Evolutionary conservation across 495 filamentous ascomycete species (phyloP).

Genomic region (Tuber brumale): DNA sequence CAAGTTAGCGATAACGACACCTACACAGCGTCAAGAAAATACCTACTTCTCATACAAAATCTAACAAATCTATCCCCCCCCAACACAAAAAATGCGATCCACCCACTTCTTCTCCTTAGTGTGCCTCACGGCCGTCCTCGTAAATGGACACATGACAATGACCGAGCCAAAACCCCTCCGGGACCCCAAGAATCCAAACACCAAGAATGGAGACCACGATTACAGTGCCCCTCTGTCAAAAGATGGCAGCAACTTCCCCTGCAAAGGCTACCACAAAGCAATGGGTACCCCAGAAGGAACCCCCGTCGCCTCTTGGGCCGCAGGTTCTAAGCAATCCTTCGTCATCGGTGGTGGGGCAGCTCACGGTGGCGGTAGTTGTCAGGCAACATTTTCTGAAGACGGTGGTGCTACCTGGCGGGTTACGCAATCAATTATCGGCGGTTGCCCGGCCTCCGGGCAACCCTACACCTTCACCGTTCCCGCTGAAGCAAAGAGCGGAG

Average conservation of each 20-base stretch:
- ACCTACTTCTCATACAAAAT: not conserved
- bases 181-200: slow-evolving; percentile 48
- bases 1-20: not conserved
- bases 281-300: slow-evolving; percentile 46
- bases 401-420: slow-evolving; percentile 56
- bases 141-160: slow-evolving; percentile 56
- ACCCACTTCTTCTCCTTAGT: not conserved
- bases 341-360: slow-evolving; percentile 48
- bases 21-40: not conserved
- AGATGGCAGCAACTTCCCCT: slow-evolving; percentile 54
- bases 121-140: not conserved
- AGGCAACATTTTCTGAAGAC: slow-evolving; percentile 59
- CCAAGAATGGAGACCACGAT: slow-evolving; percentile 51
- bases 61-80: not conserved
- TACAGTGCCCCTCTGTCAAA: slow-evolving; percentile 52
- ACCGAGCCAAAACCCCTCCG: slow-evolving; percentile 51
- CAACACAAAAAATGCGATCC: not conserved
- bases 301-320: slow-evolving; percentile 50
- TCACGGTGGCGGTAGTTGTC: slow-evolving; percentile 62
- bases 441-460: slow-evolving; percentile 48
- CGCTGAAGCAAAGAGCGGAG: slow-evolving; percentile 43
- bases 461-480: slow-evolving; percentile 62
- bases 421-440: slow-evolving; percentile 59
- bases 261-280: slow-evolving; percentile 58
- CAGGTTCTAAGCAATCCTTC: slow-evolving; percentile 55